Conservation (phyloP, 1,284 basidiomycete species). For the Ceratobasidium papillatum region DNA sequence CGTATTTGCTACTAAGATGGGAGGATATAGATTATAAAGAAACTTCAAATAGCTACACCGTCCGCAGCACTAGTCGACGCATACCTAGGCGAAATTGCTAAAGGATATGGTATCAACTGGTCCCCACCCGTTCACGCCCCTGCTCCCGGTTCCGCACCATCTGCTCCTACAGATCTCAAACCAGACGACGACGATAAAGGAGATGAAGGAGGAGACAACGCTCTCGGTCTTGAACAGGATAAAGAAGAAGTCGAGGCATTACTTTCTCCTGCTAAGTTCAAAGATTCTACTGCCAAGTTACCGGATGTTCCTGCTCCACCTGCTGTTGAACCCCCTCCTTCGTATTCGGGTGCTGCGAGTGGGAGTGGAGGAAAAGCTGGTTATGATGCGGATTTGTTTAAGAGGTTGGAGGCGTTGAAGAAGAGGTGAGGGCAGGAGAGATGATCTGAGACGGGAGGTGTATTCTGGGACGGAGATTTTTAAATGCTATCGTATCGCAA, state of each 20-base stretch:
- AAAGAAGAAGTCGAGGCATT: slow-evolving; percentile 9
- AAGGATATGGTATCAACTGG: slow-evolving; percentile 85
- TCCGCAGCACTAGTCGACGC: slow-evolving; percentile 79
- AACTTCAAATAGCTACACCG: slow-evolving; percentile 76
- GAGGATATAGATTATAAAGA: slow-evolving; percentile 67
- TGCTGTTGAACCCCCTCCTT: slow-evolving; percentile 18
- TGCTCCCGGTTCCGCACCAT: not conserved
- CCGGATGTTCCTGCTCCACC: slow-evolving; percentile 25
- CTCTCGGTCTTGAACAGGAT: not conserved
- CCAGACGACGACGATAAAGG: not conserved
- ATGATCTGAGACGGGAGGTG: not conserved
- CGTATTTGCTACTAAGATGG: not conserved
- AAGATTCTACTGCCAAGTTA: slow-evolving; percentile 15
- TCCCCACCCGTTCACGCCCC: slow-evolving; percentile 52
- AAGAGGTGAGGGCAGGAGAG: no score
- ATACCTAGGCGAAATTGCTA: slow-evolving; percentile 89
- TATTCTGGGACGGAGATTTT: not conserved
- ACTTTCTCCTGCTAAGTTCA: slow-evolving; percentile 28
- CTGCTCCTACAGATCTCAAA: slow-evolving; percentile 17
- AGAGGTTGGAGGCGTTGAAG: slow-evolving; percentile 28
- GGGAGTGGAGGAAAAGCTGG: not conserved
- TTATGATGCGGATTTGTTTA: slow-evolving; percentile 26
- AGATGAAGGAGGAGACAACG: not conserved
- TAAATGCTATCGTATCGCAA: not conserved
- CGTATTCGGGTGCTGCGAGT: slow-evolving; percentile 9